These are phyloP conservation scores for Angomonas ambiguus DNA, from an alignment of 208 protist genomes.

Conservation along the genomic window DNA sequence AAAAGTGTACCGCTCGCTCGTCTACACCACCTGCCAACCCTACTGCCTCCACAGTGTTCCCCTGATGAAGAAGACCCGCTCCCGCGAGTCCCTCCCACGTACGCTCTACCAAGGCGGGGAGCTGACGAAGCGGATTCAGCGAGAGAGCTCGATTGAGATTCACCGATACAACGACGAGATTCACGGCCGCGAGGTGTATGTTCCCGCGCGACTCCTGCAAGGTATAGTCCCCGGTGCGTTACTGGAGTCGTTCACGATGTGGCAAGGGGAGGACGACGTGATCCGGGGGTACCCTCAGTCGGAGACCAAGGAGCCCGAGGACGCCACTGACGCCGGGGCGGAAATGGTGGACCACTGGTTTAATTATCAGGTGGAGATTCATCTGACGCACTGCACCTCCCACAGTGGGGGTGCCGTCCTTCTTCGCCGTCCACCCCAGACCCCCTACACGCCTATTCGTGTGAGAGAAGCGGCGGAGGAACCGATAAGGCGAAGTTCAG, in stretches of 20 bases:
- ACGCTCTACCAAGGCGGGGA: slow-evolving; percentile 62
- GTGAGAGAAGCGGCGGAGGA: slow-evolving; percentile 1
- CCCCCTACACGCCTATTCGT: slow-evolving; percentile 7
- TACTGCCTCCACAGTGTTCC: slow-evolving; percentile 68
- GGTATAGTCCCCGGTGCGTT: slow-evolving; percentile 65
- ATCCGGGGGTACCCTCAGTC: slow-evolving; percentile 61
- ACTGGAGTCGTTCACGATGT: slow-evolving; percentile 78
- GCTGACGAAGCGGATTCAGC: slow-evolving; percentile 43
- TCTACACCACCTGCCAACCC: slow-evolving; percentile 69
- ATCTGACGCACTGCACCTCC: slow-evolving; percentile 12
- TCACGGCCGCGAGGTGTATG: slow-evolving; percentile 53
- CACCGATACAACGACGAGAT: slow-evolving; percentile 52
- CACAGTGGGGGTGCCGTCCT: not conserved
- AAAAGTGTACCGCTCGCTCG: slow-evolving; percentile 64
- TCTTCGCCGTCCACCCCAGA: not conserved
- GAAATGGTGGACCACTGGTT: slow-evolving; percentile 60
- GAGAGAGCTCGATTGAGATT: slow-evolving; percentile 68
- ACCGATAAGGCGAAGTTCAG: not conserved
- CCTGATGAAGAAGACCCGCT: slow-evolving; percentile 22
- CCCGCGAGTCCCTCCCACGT: slow-evolving; percentile 26
- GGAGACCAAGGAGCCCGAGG: slow-evolving; percentile 13
- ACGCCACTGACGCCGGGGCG: not conserved
- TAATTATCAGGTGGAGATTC: slow-evolving; percentile 59
- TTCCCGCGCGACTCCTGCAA: slow-evolving; percentile 72
- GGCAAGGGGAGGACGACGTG: slow-evolving; percentile 76